phyloP scores from a whole-genome alignment of 1,284 basidiomycete genomes.

The Ceratobasidium sp. region DNA sequence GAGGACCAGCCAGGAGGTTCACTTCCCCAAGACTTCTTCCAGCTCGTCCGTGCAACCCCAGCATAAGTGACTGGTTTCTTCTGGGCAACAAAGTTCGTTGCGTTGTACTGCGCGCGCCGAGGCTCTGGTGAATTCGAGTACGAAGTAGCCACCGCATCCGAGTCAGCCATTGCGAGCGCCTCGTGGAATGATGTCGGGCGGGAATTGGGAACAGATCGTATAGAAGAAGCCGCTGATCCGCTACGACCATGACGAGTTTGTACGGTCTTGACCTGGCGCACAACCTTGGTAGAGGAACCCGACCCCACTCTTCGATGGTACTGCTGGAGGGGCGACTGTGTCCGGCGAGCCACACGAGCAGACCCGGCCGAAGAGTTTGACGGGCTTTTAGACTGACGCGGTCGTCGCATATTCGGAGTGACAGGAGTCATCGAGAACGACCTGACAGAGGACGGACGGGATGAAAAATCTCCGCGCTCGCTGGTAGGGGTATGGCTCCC shows the following conservation, averaged over 20 bases:
- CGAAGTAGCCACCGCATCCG: constrained; percentile 31
- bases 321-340: constrained; percentile 74
- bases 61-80: constrained; percentile 67
- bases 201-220: constrained; percentile 76
- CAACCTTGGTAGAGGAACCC: constrained; percentile 80
- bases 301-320: constrained; percentile 79
- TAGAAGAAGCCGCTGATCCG: constrained; percentile 78
- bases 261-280: constrained; percentile 64
- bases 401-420: constrained; percentile 53
- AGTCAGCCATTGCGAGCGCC: constrained; percentile 51
- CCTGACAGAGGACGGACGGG: constrained; percentile 78
- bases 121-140: constrained; percentile 58
- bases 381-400: constrained; percentile 77
- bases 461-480: constrained; percentile 77
- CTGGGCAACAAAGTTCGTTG: constrained; percentile 77
- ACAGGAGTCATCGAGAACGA: constrained; percentile 67
- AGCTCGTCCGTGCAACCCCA: constrained; percentile 73
- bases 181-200: constrained; percentile 81
- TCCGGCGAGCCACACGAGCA: constrained; percentile 60
- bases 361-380: constrained; percentile 78
- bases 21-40: constrained; percentile 87
- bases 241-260: constrained; percentile 70
- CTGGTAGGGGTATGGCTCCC: constrained; percentile 83
- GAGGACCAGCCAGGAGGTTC: constrained; percentile 86
- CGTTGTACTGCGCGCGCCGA: constrained; percentile 60